Evolutionary conservation across 202 grass and related monocot genomes (phyloP), one percentile per base, ranked within the genome.

Genomic region (Sporobolus alterniflorus): DNA sequence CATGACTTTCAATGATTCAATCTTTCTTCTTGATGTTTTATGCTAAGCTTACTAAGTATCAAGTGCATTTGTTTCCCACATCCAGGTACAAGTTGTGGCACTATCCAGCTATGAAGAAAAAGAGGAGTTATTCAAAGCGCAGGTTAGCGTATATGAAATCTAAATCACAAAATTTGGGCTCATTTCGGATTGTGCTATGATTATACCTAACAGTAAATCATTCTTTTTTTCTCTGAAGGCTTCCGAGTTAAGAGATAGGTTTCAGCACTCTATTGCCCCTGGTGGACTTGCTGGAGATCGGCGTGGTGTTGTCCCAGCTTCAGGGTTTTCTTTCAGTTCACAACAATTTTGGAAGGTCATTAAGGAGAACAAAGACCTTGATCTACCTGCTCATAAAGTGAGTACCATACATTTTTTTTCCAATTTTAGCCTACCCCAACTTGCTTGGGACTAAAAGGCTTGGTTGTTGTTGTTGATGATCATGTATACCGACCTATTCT

Each of bases 311-410:
- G 96, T 99, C 75, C 93, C 96, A 77, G 96, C 96, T 67, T 96
- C 96, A 82, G 96, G 96, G 70, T 99, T 99, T 78, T 96, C 93
- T 39, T 96, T 99, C 86, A 99, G 96, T 82, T 85, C 89, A 30
- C 96, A 99, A 24, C 87, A 99, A 70, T 94, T 99, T 67, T 99
- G 96, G 96, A 92, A 88, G 65, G 89, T 99, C 89, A 99, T 99
- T 60, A 99, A 99, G 79, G 96, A 99, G 71, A 99, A 99, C 78
- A 99, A 96, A 78, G 96, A 99, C 74, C 96, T 99, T 70, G 96
- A 98, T 60, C 89, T 98, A 64, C 96, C 96, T 78, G 96, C 96
- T 59, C 96, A 98, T 88, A 96, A 98, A 90, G 96, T 98, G 56
- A 87, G 84, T 33, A 52, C 16, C 26, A 40, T 80, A 20, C 42